Base-by-base conservation (phyloP, 352 stramenopile species). In the Globisporangium mamillatum region DNA sequence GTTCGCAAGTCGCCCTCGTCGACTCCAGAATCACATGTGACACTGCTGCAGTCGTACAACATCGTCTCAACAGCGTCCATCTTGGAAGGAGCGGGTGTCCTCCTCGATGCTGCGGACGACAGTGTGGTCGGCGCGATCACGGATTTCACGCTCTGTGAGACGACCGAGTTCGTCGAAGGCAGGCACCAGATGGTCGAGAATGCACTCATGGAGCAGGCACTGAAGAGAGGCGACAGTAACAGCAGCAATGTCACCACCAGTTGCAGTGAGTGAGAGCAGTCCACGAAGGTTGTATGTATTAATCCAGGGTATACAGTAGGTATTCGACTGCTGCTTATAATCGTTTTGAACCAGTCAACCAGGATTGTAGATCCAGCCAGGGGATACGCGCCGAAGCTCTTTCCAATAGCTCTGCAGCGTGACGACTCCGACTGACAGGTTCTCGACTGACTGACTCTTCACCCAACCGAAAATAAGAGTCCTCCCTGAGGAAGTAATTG, bases 131-230 rank as follows among this genome's bases (percentile, higher is more conserved):
- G 76, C 24, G 73, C 75, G 9, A 29, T 56, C 4, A 82, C 73
- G 1, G 67, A 80, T 22, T 84, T 84, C 58, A 71, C 82, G 52
- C 57, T 84, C 22, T 69, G 69, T 32, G 76, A 72, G 64, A 59
- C 77, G 68, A 29, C 73, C 52, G 4, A 75, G 60, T n/a, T 76
- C 71, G n/a, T 73, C 81, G 46, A 34, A 24, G 34, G 27, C 25
- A 61, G 24, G n/a, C 50, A 60, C 20, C 77, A 84, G 54, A 81
- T 82, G 75, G 81, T 82, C 36, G 77, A 84, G 64, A 84, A 81
- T 46, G 75, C 79, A 54, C 57, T 84, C 25, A 60, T 84, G 22
- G 70, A 78, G 46, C 72, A 79, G 62, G 69, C 60, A 2, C 16
- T 60, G 7, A 18, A 25, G 24, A 7, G 24, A 25, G 48, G 8